Percentiles rank a stretch among this genome's conserved stretches.
Evolutionary conservation across 192 early-diverging fungal genomes (phyloP).

Genomic region (Gamsiella multidivaricata): DNA sequence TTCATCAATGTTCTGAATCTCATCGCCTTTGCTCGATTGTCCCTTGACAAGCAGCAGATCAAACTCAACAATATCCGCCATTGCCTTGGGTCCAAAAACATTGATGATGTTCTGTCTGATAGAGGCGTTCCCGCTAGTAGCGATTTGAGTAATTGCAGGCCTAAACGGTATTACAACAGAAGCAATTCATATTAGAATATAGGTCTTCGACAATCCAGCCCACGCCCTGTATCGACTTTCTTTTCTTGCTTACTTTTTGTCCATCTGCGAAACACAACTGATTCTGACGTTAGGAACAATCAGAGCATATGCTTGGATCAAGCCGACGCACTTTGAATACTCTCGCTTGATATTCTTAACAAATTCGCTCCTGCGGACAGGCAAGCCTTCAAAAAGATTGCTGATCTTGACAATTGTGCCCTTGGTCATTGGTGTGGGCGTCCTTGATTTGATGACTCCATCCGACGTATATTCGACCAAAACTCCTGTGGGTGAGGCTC

Average conservation of each 20-base stretch:
- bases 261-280: slow-evolving; percentile 66
- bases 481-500: slow-evolving; percentile 65
- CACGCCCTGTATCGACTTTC: background rate
- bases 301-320: slow-evolving; percentile 89
- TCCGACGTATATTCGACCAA: slow-evolving; percentile 74
- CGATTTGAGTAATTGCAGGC: slow-evolving; percentile 56
- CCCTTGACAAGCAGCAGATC: slow-evolving; percentile 54
- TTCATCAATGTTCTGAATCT: background rate
- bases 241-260: slow-evolving; percentile 61
- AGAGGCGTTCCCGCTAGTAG: slow-evolving; percentile 69
- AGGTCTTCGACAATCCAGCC: background rate
- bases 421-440: slow-evolving; percentile 35
- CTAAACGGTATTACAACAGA: too few species aligned
- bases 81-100: slow-evolving; percentile 77
- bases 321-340: slow-evolving; percentile 76
- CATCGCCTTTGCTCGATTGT: slow-evolving; percentile 12
- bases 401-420: slow-evolving; percentile 87
- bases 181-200: background rate
- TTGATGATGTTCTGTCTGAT: slow-evolving; percentile 77
- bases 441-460: slow-evolving; percentile 60
- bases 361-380: slow-evolving; percentile 89
- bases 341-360: slow-evolving; percentile 86
- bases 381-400: slow-evolving; percentile 84
- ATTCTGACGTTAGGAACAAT: slow-evolving; percentile 77
- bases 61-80: slow-evolving; percentile 60